Percentiles rank a stretch among this genome's conserved stretches.
These are phyloP conservation scores for Coniella lustricola DNA, from an alignment of 2,329 filamentous ascomycete species.

Conservation along the genomic window DNA sequence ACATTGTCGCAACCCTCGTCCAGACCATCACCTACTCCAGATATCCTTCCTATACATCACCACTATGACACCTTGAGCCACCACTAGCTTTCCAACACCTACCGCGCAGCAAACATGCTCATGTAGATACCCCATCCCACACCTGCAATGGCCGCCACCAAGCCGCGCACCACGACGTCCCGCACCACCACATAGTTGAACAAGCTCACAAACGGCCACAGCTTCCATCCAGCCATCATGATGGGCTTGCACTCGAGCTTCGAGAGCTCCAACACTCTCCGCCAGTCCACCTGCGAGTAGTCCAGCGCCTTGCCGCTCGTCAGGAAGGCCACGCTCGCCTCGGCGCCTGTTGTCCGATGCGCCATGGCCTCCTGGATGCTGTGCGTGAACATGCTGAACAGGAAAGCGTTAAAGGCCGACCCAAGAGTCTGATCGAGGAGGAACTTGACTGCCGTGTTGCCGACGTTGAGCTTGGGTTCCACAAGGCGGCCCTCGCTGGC, in stretches of 20 bases:
- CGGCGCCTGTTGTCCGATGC: conserved; percentile 29
- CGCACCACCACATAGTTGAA: conserved; percentile 60
- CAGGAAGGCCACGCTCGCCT: conserved; percentile 27
- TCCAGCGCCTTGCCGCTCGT: conserved; percentile 32
- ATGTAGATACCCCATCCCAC: conserved; percentile 66
- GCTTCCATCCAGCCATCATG: conserved; percentile 60
- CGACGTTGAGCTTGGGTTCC: conserved; percentile 48
- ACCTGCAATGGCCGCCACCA: conserved; percentile 61
- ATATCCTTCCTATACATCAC: no score
- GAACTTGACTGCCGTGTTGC: conserved; percentile 62
- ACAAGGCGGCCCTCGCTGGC: conserved; percentile 31
- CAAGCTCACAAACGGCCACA: conserved; percentile 63
- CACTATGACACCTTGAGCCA: no score
- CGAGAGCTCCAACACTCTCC: conserved; percentile 35
- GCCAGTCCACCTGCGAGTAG: conserved; percentile 38
- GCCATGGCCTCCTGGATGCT: conserved; percentile 46
- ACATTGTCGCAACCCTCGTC: no score
- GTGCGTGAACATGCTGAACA: conserved; percentile 55
- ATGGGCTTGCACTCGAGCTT: conserved; percentile 56
- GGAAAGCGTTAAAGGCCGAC: conserved; percentile 55
- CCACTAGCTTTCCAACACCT: background rate
- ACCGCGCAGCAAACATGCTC: conserved; percentile 47
- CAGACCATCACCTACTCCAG: no score
- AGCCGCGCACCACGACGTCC: conserved; percentile 56
- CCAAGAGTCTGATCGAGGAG: conserved; percentile 62